Evolutionary conservation across 2,329 filamentous ascomycete species (phyloP), one percentile per base, ranked within the genome.

Genomic region (Macrophomina phaseolina): DNA sequence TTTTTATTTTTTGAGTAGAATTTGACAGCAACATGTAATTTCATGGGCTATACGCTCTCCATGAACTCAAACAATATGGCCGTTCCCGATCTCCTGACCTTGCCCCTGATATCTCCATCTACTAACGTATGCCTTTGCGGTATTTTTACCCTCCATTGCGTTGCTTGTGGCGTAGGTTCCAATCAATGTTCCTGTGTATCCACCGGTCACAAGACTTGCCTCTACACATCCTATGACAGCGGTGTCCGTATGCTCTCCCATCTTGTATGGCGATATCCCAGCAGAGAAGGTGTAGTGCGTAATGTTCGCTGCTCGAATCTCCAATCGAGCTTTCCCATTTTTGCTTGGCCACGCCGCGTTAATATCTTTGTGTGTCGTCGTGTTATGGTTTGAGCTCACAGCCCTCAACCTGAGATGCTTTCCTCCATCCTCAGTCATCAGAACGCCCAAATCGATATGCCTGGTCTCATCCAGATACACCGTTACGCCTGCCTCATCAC

Each of bases 91-190:
- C 9, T 49, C 16, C 11, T 61, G 28, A 6, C 56, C 56, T 9
- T 34, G 12, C 80, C 64, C 78, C 72, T 65, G 73, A 69, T 85
- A 86, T 65, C 73, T 78, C 83, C 84, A 86, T 18, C 81, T 75
- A 5, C 76, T 79, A 53, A 86, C 74, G 71, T 84, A 86, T 3
- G 81, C 83, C 4, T 80, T 77, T 34, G 80, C 80, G 1, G 70
- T 77, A 2, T 78, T 80, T 8, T 77, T 72, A 1, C 79, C 14
- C 36, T 6, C 51, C 30, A 55, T 78, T 0, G 84, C 84, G 68
- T 87, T 87, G 32, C 76, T 84, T 4, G 85, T 87, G 45, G 81
- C 81, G 71, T 86, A 87, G 0, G 82, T 78, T 0, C 84, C 85
- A 0, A 87, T 67, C 18, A 87, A 73, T 0, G 81, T 80, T 1